Percentiles rank a stretch among this genome's conserved stretches.
Evolutionary conservation across 2,329 filamentous ascomycete genomes (phyloP).

Genomic region (Cladosporium sp.): DNA sequence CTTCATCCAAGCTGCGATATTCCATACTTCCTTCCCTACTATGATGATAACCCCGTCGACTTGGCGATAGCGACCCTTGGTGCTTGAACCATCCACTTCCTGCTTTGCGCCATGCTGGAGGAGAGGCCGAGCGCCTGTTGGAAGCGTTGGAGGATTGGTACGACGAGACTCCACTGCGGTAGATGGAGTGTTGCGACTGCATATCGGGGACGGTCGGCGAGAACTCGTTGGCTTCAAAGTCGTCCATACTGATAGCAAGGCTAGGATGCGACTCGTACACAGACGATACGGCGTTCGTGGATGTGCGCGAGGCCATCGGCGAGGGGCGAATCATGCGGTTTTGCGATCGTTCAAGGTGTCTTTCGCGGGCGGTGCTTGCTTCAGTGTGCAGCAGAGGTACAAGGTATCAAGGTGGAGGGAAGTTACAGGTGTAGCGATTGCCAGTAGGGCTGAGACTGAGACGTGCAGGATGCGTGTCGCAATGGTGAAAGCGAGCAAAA

Average conservation of each 20-base stretch:
- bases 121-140: slow-evolving; percentile 59
- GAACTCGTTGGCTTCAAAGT: slow-evolving; percentile 55
- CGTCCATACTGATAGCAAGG: slow-evolving; percentile 57
- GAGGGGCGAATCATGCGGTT: slow-evolving; percentile 16
- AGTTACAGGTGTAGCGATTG: slow-evolving; percentile 2
- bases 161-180: slow-evolving; percentile 38
- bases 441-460: slow-evolving; percentile 15
- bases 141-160: slow-evolving; percentile 39
- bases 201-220: slow-evolving; percentile 52
- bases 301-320: slow-evolving; percentile 19
- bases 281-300: slow-evolving; percentile 13
- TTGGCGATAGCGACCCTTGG: slow-evolving; percentile 34
- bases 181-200: slow-evolving; percentile 60
- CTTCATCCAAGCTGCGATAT: slow-evolving; percentile 54
- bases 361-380: slow-evolving; percentile 1
- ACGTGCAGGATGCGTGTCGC: slow-evolving; percentile 10
- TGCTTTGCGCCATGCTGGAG: slow-evolving; percentile 59
- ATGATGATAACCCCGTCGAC: slow-evolving; percentile 42
- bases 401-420: background rate
- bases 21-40: slow-evolving; percentile 58
- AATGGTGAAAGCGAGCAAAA: slow-evolving; percentile 10
- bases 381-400: background rate
- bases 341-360: background rate
- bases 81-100: slow-evolving; percentile 57
- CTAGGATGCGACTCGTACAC: slow-evolving; percentile 50